Evolutionary conservation across 208 protist species (phyloP), one percentile per base, ranked within the genome.

Genomic region (Acanthamoeba royreba): DNA sequence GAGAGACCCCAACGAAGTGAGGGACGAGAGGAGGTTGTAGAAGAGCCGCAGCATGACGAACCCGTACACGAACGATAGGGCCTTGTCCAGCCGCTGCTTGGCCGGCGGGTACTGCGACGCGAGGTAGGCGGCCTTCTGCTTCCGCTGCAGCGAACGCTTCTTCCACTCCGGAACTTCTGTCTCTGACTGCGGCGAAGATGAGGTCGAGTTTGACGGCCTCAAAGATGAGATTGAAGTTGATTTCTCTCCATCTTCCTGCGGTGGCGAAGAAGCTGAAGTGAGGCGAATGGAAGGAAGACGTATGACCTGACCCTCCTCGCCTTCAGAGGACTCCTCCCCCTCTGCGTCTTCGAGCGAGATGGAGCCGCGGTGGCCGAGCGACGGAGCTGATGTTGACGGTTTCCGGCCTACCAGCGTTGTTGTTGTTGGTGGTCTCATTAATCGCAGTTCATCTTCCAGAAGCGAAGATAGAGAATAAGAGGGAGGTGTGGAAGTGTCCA

Each of bases 41-140:
- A 58, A 87, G 28, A 87, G 77, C 28, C 47, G 42, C 22, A 58
- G 13, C 42, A 87, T 61, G 45, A 87, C 42, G 45, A 87, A 58
- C 28, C 17, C 5, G 77, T 87, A 87, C 43, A 49, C 42, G 77
- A 58, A 49, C 19, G 77, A 49, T 25, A 55, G 15, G n/a, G 47
- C 77, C 77, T 87, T 87, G 77, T 87, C 77, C 40, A 87, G 31
- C 0, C 77, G 77, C 77, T 87, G 77, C 47, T 87, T 87, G 77
- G 45, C 77, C 11, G 77, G 45, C 28, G 77, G 47, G 47, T 87
- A 87, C 28, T 87, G 77, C 45, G 77, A 49, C n/a, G 77, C 77
- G 5, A 87, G 42, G 47, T 61, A 87, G 77, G 77, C 77, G n/a
- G 77, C 77, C 45, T 87, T 87, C 77, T 58, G 77, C 47, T 87